phyloP scores from a whole-genome alignment of 108 stramenopile species.

The Cyclostephanos invisitatus region DNA sequence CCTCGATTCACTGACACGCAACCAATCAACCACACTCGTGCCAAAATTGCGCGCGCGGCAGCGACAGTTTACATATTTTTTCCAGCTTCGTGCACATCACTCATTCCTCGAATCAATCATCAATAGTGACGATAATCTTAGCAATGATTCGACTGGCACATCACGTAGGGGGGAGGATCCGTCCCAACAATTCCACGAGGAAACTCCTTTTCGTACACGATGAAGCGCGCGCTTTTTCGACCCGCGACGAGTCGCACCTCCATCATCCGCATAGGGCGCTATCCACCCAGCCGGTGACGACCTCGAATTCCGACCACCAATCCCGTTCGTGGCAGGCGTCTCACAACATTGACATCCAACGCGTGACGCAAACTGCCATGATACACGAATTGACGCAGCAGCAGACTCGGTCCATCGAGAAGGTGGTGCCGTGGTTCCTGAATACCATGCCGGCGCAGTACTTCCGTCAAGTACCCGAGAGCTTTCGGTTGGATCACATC shows the following conservation, averaged over 20 bases:
- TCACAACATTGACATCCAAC: conserved; percentile 80
- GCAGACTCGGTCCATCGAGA: conserved; percentile 67
- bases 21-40: too few species aligned
- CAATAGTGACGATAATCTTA: too few species aligned
- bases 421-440: conserved; percentile 96
- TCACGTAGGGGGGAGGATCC: conserved; percentile 1
- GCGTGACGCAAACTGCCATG: conserved; percentile 72
- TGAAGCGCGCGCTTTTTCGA: conserved; percentile 12
- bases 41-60: too few species aligned
- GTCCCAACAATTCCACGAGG: conserved; percentile 8
- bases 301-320: neutral
- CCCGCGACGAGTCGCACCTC: conserved; percentile 6
- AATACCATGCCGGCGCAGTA: conserved; percentile 90
- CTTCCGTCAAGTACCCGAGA: conserved; percentile 91
- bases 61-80: neutral
- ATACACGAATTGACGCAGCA: conserved; percentile 84
- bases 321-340: conserved; percentile 70
- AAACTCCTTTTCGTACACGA: conserved; percentile 13
- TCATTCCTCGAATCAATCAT: neutral
- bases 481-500: conserved; percentile 94
- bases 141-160: neutral
- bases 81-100: neutral
- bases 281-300: conserved; percentile 1
- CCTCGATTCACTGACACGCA: too few species aligned
- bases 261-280: neutral